phyloP scores from a whole-genome alignment of 1,139 yeast species.

The Saccharomyces hybrid region DNA sequence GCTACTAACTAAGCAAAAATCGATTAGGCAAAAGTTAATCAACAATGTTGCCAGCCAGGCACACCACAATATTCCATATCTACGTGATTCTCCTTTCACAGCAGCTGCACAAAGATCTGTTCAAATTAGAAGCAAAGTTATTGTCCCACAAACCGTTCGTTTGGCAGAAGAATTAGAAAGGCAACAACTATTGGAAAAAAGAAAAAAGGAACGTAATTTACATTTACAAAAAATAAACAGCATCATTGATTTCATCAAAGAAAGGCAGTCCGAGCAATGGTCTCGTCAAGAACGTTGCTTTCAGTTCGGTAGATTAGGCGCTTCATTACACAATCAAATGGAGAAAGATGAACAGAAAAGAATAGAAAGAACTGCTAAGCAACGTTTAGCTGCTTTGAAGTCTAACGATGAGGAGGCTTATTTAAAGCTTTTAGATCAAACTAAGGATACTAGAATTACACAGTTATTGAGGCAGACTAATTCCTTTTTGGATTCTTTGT shows the following conservation, averaged over 20 bases:
- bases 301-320: slow-evolving; percentile 37
- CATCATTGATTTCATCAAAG: slow-evolving; percentile 35
- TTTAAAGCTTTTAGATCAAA: slow-evolving; percentile 85
- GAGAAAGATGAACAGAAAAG: slow-evolving; percentile 88
- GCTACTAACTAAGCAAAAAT: slow-evolving; percentile 75
- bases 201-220: slow-evolving; percentile 34
- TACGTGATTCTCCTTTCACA: slow-evolving; percentile 46
- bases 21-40: slow-evolving; percentile 66
- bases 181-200: slow-evolving; percentile 48
- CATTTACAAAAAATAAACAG: slow-evolving; percentile 33
- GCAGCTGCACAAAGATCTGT: slow-evolving; percentile 55
- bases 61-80: slow-evolving; percentile 40
- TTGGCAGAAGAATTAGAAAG: slow-evolving; percentile 55
- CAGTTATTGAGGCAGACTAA: slow-evolving; percentile 90
- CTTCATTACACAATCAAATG: slow-evolving; percentile 50
- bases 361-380: slow-evolving; percentile 86
- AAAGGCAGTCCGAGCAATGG: slow-evolving; percentile 23
- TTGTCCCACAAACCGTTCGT: slow-evolving; percentile 51
- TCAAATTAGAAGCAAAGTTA: slow-evolving; percentile 64
- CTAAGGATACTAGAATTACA: slow-evolving; percentile 95
- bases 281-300: slow-evolving; percentile 25
- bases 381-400: slow-evolving; percentile 92
- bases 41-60: slow-evolving; percentile 59
- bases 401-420: slow-evolving; percentile 98
- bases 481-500: slow-evolving; percentile 79